Conservation (phyloP, 352 stramenopile genomes). For the Thraustochytrium striatum region DNA sequence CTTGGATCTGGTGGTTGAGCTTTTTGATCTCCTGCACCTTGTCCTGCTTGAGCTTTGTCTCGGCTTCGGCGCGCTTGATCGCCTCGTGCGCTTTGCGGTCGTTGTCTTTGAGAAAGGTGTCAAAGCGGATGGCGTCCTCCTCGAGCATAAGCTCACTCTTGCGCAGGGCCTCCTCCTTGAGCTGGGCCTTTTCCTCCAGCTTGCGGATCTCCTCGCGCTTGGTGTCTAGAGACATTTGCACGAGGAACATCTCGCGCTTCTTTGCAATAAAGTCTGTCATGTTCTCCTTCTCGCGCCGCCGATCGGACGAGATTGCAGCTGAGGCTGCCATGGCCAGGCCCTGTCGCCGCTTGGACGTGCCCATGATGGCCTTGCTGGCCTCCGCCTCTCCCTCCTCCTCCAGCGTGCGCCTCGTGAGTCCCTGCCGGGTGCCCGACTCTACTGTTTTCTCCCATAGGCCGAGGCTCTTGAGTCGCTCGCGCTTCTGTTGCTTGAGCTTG, state of each 20-base stretch:
- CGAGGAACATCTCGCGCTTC: slow-evolving; percentile 93
- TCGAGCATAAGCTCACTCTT: slow-evolving; percentile 92
- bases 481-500: slow-evolving; percentile 72
- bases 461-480: slow-evolving; percentile 60
- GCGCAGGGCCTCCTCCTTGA: slow-evolving; percentile 89
- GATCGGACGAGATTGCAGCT: slow-evolving; percentile 71
- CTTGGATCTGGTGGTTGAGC: slow-evolving; percentile 88
- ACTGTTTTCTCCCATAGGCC: slow-evolving; percentile 85
- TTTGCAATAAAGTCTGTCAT: slow-evolving; percentile 91
- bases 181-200: slow-evolving; percentile 87
- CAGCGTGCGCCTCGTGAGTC: slow-evolving; percentile 32
- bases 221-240: slow-evolving; percentile 90
- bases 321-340: slow-evolving; percentile 71
- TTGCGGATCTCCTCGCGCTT: slow-evolving; percentile 93
- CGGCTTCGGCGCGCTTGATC: slow-evolving; percentile 86
- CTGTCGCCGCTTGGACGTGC: slow-evolving; percentile 63
- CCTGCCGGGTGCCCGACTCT: slow-evolving; percentile 61
- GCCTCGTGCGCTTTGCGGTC: slow-evolving; percentile 92
- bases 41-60: slow-evolving; percentile 86
- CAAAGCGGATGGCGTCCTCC: slow-evolving; percentile 88
- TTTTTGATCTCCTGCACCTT: slow-evolving; percentile 91
- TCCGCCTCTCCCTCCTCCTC: no score
- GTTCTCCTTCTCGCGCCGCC: slow-evolving; percentile 85
- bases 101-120: slow-evolving; percentile 95
- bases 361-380: slow-evolving; percentile 12